These are phyloP conservation scores for Kingdonia uniflora DNA, from an alignment of 164 flowering plant species.

Conservation along the genomic window DNA sequence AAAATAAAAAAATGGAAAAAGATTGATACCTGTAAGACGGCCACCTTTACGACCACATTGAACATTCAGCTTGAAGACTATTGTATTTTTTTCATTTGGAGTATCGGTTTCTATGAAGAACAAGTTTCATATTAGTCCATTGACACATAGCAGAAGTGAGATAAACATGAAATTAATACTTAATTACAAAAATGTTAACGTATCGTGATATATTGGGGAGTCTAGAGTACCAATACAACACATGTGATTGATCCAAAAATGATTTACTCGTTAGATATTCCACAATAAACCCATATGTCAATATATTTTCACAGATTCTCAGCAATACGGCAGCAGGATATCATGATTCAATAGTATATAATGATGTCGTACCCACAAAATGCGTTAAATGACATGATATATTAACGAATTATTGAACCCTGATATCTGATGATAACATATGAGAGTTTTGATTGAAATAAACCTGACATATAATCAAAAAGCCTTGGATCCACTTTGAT, in stretches of 20 bases:
- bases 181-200: no score
- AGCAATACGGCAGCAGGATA: no score
- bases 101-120: constrained; percentile 51
- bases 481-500: constrained; percentile 73
- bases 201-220: no score
- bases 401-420: no score
- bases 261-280: no score
- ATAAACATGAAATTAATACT: not conserved
- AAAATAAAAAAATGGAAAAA: not conserved
- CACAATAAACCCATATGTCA: no score
- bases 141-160: not conserved
- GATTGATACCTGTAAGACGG: constrained; percentile 51
- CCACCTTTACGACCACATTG: constrained; percentile 34
- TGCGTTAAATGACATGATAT: no score
- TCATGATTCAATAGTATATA: no score
- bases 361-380: no score
- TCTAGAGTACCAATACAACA: no score
- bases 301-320: no score
- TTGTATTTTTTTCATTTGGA: constrained; percentile 81
- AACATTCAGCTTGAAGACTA: constrained; percentile 77
- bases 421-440: not conserved
- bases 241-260: no score
- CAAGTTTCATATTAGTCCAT: not conserved
- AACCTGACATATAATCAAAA: constrained; percentile 80
- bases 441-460: constrained; percentile 1